These are phyloP conservation scores for Pontederia crassipes DNA, from an alignment of 176 grass and related monocot genomes.

Conservation along the genomic window DNA sequence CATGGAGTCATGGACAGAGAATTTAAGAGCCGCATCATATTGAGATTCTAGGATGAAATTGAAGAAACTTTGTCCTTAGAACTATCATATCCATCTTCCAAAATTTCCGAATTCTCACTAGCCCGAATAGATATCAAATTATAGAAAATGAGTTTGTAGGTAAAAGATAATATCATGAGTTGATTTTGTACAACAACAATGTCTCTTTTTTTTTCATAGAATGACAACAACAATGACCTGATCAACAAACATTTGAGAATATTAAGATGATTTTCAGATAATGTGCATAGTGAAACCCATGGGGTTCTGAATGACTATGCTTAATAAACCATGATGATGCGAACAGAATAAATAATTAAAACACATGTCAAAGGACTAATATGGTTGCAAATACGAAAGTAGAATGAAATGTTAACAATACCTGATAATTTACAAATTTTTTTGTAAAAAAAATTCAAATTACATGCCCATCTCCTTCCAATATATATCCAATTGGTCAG, in stretches of 20 bases:
- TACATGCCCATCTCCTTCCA: conserved; percentile 91
- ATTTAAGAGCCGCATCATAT: conserved; percentile 38
- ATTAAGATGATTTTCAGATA: too few species aligned
- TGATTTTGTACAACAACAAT: background rate
- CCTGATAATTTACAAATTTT: too few species aligned
- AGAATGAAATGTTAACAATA: too few species aligned
- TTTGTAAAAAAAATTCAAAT: background rate
- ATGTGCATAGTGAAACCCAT: too few species aligned
- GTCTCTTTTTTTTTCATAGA: background rate
- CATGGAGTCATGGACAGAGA: conserved; percentile 32
- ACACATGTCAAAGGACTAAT: too few species aligned
- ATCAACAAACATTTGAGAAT: too few species aligned
- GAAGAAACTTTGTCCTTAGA: conserved; percentile 95
- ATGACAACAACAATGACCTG: too few species aligned
- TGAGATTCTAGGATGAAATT: conserved; percentile 85
- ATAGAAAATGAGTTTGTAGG: conserved; percentile 7
- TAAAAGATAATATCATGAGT: background rate
- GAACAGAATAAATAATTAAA: too few species aligned
- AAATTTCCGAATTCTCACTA: conserved; percentile 60
- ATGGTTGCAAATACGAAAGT: too few species aligned
- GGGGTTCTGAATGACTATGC: too few species aligned
- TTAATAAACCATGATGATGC: too few species aligned
- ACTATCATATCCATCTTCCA: conserved; percentile 92
- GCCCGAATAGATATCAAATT: conserved; percentile 21
- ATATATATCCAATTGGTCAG: conserved; percentile 66